Percentiles rank a stretch among this genome's conserved stretches.
These are phyloP conservation scores for Fusarium brevicatenulatum DNA, from an alignment of 2,329 filamentous ascomycete genomes.

Conservation along the genomic window DNA sequence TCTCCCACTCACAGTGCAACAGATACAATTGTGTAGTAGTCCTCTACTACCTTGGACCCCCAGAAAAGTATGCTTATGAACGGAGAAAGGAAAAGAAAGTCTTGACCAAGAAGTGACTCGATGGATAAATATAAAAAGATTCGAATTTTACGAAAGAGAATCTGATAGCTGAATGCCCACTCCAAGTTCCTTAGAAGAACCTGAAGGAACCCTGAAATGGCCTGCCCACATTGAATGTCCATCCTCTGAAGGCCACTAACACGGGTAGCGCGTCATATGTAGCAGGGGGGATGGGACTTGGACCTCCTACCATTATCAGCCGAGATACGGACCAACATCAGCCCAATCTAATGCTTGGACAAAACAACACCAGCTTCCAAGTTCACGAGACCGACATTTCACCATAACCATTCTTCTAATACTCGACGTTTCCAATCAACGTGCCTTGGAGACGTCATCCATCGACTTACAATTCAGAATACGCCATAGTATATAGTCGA, in stretches of 20 bases:
- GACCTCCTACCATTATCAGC: constrained; percentile 23
- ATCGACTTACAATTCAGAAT: neutral
- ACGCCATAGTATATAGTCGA: constrained; percentile 1
- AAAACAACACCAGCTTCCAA: constrained; percentile 18
- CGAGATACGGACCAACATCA: constrained; percentile 22
- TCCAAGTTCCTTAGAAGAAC: neutral
- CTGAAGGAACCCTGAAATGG: constrained; percentile 11
- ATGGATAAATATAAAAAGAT: neutral
- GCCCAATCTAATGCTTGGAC: constrained; percentile 16
- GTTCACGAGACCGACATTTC: constrained; percentile 23
- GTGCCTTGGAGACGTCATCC: neutral
- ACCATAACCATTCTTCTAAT: neutral
- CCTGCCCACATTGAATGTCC: neutral
- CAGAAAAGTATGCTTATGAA: neutral
- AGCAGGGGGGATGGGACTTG: constrained; percentile 13
- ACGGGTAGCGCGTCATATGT: constrained; percentile 23
- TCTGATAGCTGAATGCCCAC: neutral
- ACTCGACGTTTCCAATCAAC: neutral
- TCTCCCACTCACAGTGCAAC: neutral
- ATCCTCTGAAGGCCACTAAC: constrained; percentile 25
- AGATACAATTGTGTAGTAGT: neutral
- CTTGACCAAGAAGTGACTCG: neutral
- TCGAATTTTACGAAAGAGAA: neutral
- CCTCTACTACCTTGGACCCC: neutral
- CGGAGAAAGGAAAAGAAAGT: neutral